These are phyloP conservation scores for Coemansia sp. DNA, from an alignment of 192 early-diverging fungal species.

Conservation along the genomic window DNA sequence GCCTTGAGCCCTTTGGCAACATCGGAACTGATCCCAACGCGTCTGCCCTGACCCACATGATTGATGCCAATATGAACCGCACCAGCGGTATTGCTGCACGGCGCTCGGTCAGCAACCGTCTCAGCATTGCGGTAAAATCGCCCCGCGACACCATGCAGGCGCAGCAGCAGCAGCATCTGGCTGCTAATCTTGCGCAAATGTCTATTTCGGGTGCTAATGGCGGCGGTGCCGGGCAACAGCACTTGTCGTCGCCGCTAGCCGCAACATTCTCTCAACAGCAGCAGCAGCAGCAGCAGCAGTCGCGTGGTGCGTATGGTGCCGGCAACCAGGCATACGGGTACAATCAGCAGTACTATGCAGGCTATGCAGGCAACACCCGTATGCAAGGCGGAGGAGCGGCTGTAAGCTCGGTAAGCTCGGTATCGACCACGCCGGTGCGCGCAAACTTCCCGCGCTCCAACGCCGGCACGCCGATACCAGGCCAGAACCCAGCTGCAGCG, in stretches of 20 bases:
- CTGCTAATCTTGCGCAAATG: conserved; percentile 36
- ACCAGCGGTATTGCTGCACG: conserved; percentile 45
- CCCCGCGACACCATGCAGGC: conserved; percentile 48
- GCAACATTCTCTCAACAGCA: conserved; percentile 21
- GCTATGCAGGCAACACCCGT: conserved; percentile 5
- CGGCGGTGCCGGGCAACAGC: not conserved
- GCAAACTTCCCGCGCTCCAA: not conserved
- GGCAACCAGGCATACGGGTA: conserved; percentile 2
- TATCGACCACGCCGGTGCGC: conserved; percentile 24
- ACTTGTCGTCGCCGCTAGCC: conserved; percentile 14
- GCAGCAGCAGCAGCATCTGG: conserved; percentile 43
- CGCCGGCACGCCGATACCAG: not conserved
- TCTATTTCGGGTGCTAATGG: conserved; percentile 7
- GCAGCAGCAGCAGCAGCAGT: conserved; percentile 25
- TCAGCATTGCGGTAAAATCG: conserved; percentile 48
- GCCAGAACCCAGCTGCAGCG: not conserved
- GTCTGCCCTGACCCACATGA: conserved; percentile 32
- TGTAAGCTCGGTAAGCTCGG: conserved; percentile 7
- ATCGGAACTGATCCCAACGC: conserved; percentile 31
- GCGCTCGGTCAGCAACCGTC: conserved; percentile 41
- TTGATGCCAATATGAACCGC: conserved; percentile 41
- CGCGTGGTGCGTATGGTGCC: conserved; percentile 4
- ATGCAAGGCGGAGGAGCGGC: not conserved
- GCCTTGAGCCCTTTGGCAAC: conserved; percentile 41
- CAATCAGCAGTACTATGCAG: conserved; percentile 8